Evolutionary conservation across 106 monocot species (phyloP), one percentile per base, ranked within the genome.

Genomic region (Platanthera zijinensis): DNA sequence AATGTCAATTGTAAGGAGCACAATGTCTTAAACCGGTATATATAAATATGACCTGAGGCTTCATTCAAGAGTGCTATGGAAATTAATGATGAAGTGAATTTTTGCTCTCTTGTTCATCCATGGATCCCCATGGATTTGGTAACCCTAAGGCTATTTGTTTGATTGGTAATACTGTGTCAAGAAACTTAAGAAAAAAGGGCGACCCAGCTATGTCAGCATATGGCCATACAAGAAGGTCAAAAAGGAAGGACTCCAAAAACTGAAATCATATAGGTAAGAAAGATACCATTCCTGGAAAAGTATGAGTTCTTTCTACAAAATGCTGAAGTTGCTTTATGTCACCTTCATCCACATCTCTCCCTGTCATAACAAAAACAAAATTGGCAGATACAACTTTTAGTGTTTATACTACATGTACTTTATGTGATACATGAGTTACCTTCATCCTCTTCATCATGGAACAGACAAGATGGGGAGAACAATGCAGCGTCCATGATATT

Each of bases 291-390:
- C 57, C 57, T 14, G 75, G 15, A 75, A 75, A 75, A 39, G 75
- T 53, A 56, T 75, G 75, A 56, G 75, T 75, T 56, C 75, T 75
- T 57, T 75, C 75, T 52, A 39, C 21, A 45, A 39, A 75, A 32
- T 32, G 51, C 54, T 56, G 70, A 7, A 15, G 70, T 47, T 70
- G 48, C 21, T 45, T 32, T 57, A 17, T 2, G 5, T 53, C 30
- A 3, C 28, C 57, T 57, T 57, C 45, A 14, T 73, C 73, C 51
- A 51, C 73, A 22, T 73, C 73, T 30, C 52, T 73, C 12, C 48
- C 51, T 73, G 51, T 5, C 73, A 73, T 51, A 50, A 72, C 8
- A 19, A 73, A 73, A 5, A 39, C 39, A 39, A 50, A 51, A 7
- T 50, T 73, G 4, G 52, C 52, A 73, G 14, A 21, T 52, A 7